Conservation (phyloP, 2,329 filamentous ascomycete genomes). For the Fusarium xyrophilum region DNA sequence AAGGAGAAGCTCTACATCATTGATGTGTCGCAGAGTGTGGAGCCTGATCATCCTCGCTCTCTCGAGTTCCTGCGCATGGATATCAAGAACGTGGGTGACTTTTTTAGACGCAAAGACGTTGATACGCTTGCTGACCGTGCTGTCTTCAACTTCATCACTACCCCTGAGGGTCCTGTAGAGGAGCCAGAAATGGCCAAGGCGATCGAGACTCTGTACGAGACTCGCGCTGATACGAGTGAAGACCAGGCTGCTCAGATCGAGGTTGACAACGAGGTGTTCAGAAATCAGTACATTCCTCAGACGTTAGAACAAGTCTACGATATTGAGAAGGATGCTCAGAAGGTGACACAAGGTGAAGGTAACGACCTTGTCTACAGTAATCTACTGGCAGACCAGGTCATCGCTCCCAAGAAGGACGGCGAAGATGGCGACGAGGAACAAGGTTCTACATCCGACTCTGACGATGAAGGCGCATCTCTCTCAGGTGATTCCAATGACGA, state of each 20-base stretch:
- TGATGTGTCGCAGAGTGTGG: slow-evolving; percentile 96
- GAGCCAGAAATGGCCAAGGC: slow-evolving; percentile 65
- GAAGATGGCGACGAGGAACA: slow-evolving; percentile 50
- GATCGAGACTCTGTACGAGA: slow-evolving; percentile 72
- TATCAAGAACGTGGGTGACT: slow-evolving; percentile 94
- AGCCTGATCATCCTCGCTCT: slow-evolving; percentile 92
- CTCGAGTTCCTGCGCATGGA: slow-evolving; percentile 97
- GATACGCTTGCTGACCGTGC: slow-evolving; percentile 78
- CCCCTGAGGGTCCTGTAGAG: slow-evolving; percentile 64
- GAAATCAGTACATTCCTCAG: slow-evolving; percentile 95
- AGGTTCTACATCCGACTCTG: slow-evolving; percentile 50
- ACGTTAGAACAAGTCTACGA: slow-evolving; percentile 97
- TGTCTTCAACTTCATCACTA: slow-evolving; percentile 85
- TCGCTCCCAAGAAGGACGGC: slow-evolving; percentile 48
- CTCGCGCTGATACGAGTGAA: slow-evolving; percentile 57
- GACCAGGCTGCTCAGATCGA: slow-evolving; percentile 67
- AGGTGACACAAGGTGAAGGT: slow-evolving; percentile 75
- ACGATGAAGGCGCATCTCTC: slow-evolving; percentile 58
- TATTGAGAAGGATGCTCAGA: slow-evolving; percentile 86
- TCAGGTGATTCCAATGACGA: slow-evolving; percentile 56
- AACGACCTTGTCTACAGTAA: slow-evolving; percentile 84
- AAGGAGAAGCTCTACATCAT: slow-evolving; percentile 86
- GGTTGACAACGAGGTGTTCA: slow-evolving; percentile 89
- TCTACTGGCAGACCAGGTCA: slow-evolving; percentile 75
- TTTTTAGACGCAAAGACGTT: slow-evolving; percentile 86